These are phyloP conservation scores for Kwoniella botswanensis DNA, from an alignment of 768 basidiomycete species.

Conservation along the genomic window DNA sequence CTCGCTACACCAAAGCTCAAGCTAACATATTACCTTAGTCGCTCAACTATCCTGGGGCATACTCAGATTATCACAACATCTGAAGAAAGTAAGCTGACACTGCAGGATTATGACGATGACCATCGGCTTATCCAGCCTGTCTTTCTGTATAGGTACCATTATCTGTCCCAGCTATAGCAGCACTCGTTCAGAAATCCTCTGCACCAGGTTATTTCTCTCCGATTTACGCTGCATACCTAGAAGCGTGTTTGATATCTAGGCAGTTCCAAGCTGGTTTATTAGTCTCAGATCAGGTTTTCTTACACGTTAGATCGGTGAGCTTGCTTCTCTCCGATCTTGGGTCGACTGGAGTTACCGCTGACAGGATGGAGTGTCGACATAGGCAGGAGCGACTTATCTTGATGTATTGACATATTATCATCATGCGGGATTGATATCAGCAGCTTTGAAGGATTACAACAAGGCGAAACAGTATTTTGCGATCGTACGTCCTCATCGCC, in stretches of 20 bases:
- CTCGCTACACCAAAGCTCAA: background rate
- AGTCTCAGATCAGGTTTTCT: constrained; percentile 25
- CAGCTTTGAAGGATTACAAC: constrained; percentile 30
- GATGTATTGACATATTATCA: constrained; percentile 52
- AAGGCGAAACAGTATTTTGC: constrained; percentile 37
- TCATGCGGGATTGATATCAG: constrained; percentile 46
- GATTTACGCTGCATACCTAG: constrained; percentile 41
- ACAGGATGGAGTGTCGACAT: background rate
- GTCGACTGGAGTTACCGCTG: no score
- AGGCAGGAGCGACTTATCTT: constrained; percentile 39
- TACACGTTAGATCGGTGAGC: constrained; percentile 36
- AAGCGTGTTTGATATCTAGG: constrained; percentile 32
- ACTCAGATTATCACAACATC: constrained; percentile 33
- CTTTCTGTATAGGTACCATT: constrained; percentile 24
- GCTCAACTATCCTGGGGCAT: constrained; percentile 30
- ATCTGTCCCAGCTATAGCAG: constrained; percentile 21
- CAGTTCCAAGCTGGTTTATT: background rate
- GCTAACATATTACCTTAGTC: constrained; percentile 12
- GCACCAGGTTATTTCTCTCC: constrained; percentile 26
- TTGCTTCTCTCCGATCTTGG: background rate
- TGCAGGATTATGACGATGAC: no score
- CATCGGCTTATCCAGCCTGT: no score
- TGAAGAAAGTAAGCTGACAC: constrained; percentile 27
- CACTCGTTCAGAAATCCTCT: constrained; percentile 13
- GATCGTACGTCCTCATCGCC: constrained; percentile 23